Evolutionary conservation across 2,329 filamentous ascomycete genomes (phyloP), one percentile per base, ranked within the genome.

Genomic region (Trichoderma harzianum): DNA sequence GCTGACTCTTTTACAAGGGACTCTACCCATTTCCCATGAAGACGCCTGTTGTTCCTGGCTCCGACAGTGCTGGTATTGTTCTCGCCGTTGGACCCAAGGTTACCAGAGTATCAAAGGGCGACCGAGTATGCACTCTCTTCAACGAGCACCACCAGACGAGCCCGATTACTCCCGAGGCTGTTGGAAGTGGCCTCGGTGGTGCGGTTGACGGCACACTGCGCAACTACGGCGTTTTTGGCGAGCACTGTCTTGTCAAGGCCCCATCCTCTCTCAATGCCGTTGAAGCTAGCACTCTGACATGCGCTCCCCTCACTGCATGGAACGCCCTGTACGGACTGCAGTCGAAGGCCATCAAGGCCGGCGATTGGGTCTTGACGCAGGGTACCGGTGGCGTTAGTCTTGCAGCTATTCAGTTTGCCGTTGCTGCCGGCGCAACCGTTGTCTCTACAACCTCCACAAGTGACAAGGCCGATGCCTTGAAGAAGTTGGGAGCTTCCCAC

Each of bases 181-280:
- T 53, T 16, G 60, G 26, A 24, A 61, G 63, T 14, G 76, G 74
- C 0, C 74, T 79, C 12, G 80, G 79, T 7, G 77, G 73, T 16
- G 73, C 74, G 0, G 14, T 77, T 0, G 77, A 82, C 36, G 80
- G 80, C 24, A 80, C 79, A 2, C 72, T 82, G 12, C 78, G 79
- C 24, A 64, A 76, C 3, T 69, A 76, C n/a, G 79, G 76, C 2
- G 75, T 74, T 6, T 81, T 81, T 63, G 73, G 77, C 64, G 79
- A 81, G 51, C 86, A 92, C 60, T 90, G 89, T 0, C 84, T 93
- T 3, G 89, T 93, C 10, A 78, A 80, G 51, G 85, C 88, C 76
- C 91, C 91, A 0, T 75, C 78, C 5, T 84, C 83, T 18, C 77
- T 89, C 5, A 83, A 75, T 68, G 84, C 81, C 55, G 72, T 81